phyloP scores from a whole-genome alignment of 1,284 basidiomycete species.

The Rhodotorula sp. region DNA sequence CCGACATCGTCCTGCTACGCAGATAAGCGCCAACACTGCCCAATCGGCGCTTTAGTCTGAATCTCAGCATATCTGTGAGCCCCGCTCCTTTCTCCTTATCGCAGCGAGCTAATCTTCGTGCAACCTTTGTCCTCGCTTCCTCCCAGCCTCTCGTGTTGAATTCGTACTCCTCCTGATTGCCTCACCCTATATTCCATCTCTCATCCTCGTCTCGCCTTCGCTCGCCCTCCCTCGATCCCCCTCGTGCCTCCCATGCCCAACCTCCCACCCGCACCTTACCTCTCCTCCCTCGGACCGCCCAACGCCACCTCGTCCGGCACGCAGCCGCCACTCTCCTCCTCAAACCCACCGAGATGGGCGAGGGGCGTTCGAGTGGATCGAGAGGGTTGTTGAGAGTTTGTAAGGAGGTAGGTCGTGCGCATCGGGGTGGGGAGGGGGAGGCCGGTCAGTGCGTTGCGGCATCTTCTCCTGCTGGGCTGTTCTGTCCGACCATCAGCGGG shows the following conservation, averaged over 20 bases:
- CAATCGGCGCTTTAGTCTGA: too few relatives aligned
- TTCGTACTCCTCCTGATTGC: too few relatives aligned
- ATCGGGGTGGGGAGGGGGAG: not conserved
- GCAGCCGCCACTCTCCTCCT: conserved; percentile 24
- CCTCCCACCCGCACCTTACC: not conserved
- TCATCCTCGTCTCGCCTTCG: too few relatives aligned
- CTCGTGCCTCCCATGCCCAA: not conserved
- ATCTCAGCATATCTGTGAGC: too few relatives aligned
- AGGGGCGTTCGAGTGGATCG: conserved; percentile 19
- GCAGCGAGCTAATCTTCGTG: too few relatives aligned
- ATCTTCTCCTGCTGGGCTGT: not conserved
- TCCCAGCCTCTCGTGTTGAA: too few relatives aligned
- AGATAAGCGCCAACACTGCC: too few relatives aligned
- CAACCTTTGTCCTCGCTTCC: too few relatives aligned
- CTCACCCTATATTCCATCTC: too few relatives aligned
- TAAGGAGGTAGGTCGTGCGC: not conserved
- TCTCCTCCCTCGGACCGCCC: conserved; percentile 19
- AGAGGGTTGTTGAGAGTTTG: not conserved
- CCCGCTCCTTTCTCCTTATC: too few relatives aligned
- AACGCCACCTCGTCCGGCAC: conserved; percentile 33
- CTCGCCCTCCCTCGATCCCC: not conserved
- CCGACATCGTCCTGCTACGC: too few relatives aligned
- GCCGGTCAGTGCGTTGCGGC: conserved; percentile 1
- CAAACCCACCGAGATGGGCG: conserved; percentile 1
- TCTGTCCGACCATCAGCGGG: too few relatives aligned